A percentile compares a stretch with the other conserved stretches of the same genome.
Conservation (phyloP, 768 basidiomycete genomes). For the Cystofilobasidium capitatum region DNA sequence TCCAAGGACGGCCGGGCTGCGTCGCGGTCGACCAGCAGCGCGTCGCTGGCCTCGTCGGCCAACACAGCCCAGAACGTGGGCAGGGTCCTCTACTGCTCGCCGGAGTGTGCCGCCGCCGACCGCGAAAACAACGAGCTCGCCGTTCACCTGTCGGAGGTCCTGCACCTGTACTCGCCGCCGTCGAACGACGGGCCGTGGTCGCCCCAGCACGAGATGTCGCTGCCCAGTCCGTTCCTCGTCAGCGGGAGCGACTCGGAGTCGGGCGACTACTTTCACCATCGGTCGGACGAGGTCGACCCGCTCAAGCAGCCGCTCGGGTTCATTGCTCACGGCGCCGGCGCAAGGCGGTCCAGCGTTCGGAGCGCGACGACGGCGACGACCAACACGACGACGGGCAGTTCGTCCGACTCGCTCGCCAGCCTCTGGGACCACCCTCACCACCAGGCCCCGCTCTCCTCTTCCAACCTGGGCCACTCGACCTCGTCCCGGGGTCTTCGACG, state of each 20-base stretch:
- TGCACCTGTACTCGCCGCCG: neutral
- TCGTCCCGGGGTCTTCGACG: slow-evolving; percentile 4
- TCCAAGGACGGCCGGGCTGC: neutral
- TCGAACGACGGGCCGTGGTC: neutral
- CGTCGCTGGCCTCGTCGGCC: neutral
- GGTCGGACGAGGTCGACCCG: neutral
- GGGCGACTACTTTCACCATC: slow-evolving; percentile 18
- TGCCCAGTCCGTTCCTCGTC: slow-evolving; percentile 20
- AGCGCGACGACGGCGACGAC: slow-evolving; percentile 12
- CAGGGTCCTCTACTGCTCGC: neutral
- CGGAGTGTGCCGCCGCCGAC: slow-evolving; percentile 3
- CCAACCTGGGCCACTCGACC: neutral
- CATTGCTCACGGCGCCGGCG: neutral
- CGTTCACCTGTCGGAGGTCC: neutral
- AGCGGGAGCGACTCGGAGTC: slow-evolving; percentile 15
- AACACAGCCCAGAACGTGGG: too few relatives aligned
- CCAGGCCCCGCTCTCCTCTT: neutral
- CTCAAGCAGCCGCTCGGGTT: neutral
- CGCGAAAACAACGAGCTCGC: neutral
- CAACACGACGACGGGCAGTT: slow-evolving; percentile 14
- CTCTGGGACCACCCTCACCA: slow-evolving; percentile 18
- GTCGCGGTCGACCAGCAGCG: neutral
- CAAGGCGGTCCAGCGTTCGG: neutral
- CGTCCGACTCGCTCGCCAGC: slow-evolving; percentile 20
- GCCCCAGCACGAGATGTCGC: neutral